A percentile compares a stretch with the other conserved stretches of the same genome.
phyloP scores from a whole-genome alignment of 148 eudicot species.

The Diospyros kaki region DNA sequence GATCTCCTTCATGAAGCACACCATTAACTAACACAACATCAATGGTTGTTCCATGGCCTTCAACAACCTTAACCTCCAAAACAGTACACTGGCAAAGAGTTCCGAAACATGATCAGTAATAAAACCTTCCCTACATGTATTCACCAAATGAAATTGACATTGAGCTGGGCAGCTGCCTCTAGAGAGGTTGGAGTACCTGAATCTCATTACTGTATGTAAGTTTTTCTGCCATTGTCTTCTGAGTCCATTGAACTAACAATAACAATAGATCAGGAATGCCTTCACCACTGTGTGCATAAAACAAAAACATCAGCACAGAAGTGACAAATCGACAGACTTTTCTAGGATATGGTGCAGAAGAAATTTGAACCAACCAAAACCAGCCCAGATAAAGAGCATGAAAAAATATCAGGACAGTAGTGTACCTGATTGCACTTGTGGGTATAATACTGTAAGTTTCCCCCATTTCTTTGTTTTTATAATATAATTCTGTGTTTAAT shows the following conservation, averaged over 20 bases:
- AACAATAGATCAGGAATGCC: constrained; percentile 77
- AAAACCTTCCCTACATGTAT: constrained; percentile 2
- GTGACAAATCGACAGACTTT: background rate
- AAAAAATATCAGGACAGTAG: no score
- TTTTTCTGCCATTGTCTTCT: constrained; percentile 75
- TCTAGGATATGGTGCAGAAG: background rate
- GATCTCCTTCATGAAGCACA: constrained; percentile 89
- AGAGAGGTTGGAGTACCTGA: constrained; percentile 35
- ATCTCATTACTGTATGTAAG: constrained; percentile 69
- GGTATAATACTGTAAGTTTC: constrained; percentile 93
- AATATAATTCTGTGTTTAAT: constrained; percentile 81
- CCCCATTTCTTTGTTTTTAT: constrained; percentile 92
- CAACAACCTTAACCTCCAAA: constrained; percentile 87
- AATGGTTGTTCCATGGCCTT: constrained; percentile 89
- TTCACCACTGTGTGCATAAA: constrained; percentile 61
- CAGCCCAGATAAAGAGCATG: background rate
- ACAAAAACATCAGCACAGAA: constrained; percentile 1
- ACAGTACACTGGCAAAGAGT: constrained; percentile 68
- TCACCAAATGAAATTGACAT: background rate
- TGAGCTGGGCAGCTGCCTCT: background rate
- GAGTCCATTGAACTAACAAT: constrained; percentile 71
- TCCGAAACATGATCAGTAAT: constrained; percentile 15
- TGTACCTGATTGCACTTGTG: constrained; percentile 88
- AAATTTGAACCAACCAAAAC: constrained; percentile 1
- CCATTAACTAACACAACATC: constrained; percentile 89